Evolutionary conservation across 202 grass and related monocot species (phyloP), one percentile per base, ranked within the genome.

Genomic region (Hordeum pubiflorum): DNA sequence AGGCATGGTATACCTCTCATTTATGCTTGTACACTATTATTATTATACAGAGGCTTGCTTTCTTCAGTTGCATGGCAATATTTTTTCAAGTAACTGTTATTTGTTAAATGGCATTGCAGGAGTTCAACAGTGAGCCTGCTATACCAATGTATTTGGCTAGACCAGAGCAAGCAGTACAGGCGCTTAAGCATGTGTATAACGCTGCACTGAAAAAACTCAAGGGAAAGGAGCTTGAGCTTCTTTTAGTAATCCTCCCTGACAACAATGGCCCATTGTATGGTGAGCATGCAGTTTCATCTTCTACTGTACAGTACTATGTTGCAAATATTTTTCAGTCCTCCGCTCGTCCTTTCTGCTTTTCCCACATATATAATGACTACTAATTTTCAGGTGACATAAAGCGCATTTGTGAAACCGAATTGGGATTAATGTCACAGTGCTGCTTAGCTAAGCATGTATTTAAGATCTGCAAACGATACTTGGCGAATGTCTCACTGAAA

Each of bases 401-500:
- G 69, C 78, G 91, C 52, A 89, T 93, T 72, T 93, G 91, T 36
- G 87, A 93, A 80, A 93, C 91, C 18, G 81, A 89, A 61, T 82
- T 93, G 81, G 91, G 91, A 56, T 69, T 89, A 72, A 87, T 93
- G 69, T 82, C 91, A 21, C 91, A 93, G 29, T 93, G 91, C 38
- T 93, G 78, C 81, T 32, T 93, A 59, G 89, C 91, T 41, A 93
- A 89, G 72, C 87, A 93, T 85, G 91, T 93, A 21, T 93, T 93
- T 60, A 93, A 89, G 81, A 85, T 82, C 38, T 85, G 84, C 78
- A 93, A 89, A 40, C 87, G 89, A 63, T 93, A 93, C 66, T 70
- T 93, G 40, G 84, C 82, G 12, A 93, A 93, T 89, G 87, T 93
- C 74, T 93, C 91, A 20, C 87, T 93, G 36, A 93, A 93, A 85